Evolutionary conservation across 2,329 filamentous ascomycete genomes (phyloP), one percentile per base, ranked within the genome.

Genomic region (Aureobasidium subglaciale): DNA sequence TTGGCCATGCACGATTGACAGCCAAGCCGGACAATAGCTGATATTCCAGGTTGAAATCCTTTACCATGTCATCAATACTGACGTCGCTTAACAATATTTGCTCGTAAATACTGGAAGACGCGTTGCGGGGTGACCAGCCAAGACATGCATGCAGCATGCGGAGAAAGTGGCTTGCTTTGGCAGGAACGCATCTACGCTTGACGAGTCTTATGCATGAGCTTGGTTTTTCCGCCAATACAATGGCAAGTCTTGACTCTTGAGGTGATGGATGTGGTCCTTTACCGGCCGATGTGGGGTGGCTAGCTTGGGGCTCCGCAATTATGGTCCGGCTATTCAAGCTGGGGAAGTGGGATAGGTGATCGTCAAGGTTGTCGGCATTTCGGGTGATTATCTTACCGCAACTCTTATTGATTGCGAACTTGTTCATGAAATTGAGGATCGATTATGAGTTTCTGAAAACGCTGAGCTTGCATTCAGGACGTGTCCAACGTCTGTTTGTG

Each of bases 141-240:
- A 53, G 49, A 42, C 38, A 37, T 37, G 32, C 15, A 25, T 53
- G 49, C 25, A 53, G 15, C 24, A 42, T 53, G 49, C 16, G 49
- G 38, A 53, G 35, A 13, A 43, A 7, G 15, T 5, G n/a, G 40
- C n/a, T 41, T 16, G 20, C 24, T 11, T 22, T 52, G 25, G 34
- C 16, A 40, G 34, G 24, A 25, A 30, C 15, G 5, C n/a, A 11
- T 6, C 34, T 37, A 27, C 2, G 37, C n/a, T 22, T 32, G 35
- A 29, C 15, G 6, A 5, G 27, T 29, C 46, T 38, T 38, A 13
- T 49, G 46, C 22, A 38, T 29, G 48, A n/a, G 27, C 35, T 41
- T 41, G 10, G 27, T 32, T 53, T 53, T 41, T 53, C 48, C 48
- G 37, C 48, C 48, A 53, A 53, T 53, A 29, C 32, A 25, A 38